Percentiles rank a stretch among this genome's conserved stretches.
Evolutionary conservation across 2,329 filamentous ascomycete genomes (phyloP).

Genomic region (Apiospora hydei): DNA sequence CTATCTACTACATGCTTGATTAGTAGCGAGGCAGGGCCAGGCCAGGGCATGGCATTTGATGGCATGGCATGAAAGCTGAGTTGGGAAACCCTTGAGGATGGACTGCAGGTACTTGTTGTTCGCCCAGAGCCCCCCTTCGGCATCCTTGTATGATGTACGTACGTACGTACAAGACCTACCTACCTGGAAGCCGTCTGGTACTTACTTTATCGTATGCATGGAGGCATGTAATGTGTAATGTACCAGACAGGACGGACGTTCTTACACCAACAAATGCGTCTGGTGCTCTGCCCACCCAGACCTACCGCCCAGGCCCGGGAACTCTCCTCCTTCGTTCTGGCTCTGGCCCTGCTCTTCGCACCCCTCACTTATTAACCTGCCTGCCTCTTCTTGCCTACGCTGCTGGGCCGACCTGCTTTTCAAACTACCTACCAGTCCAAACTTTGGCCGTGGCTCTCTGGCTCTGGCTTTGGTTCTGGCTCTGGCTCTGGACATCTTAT

Average conservation of each 20-base stretch:
- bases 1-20: not conserved
- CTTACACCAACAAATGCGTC: not conserved
- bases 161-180: not conserved
- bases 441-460: conserved; percentile 18
- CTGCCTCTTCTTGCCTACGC: not conserved
- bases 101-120: not conserved
- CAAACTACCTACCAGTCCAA: conserved; percentile 13
- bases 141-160: not conserved
- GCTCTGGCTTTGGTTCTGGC: conserved; percentile 7
- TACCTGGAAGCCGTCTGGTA: not conserved
- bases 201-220: conserved; percentile 19
- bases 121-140: not conserved
- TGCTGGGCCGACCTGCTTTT: not conserved
- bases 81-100: conserved; percentile 4
- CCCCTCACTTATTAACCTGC: conserved; percentile 17
- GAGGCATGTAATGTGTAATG: not conserved
- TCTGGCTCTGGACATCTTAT: conserved; percentile 21
- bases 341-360: not conserved
- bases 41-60: too few species aligned
- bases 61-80: conserved; percentile 1
- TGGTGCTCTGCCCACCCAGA: not conserved
- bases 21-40: not conserved
- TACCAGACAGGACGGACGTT: not conserved
- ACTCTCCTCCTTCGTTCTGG: not conserved
- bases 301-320: not conserved